Percentiles rank a stretch among this genome's conserved stretches.
phyloP scores from a whole-genome alignment of 2,329 filamentous ascomycete genomes.

The Rhytidhysteron rufulum region DNA sequence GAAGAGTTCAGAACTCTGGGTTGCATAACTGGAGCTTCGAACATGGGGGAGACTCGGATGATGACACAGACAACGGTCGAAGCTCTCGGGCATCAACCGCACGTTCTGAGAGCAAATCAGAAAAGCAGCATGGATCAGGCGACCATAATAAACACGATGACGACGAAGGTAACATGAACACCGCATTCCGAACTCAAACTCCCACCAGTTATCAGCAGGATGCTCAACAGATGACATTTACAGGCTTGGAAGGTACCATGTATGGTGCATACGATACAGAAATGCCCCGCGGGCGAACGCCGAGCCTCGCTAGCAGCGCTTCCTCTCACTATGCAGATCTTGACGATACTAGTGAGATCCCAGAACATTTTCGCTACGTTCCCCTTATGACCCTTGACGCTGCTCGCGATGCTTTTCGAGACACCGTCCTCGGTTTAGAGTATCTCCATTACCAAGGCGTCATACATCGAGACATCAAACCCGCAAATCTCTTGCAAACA shows the following conservation, averaged over 20 bases:
- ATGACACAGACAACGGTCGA: constrained; percentile 39
- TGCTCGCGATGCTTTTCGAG: constrained; percentile 79
- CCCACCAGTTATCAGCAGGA: constrained; percentile 1
- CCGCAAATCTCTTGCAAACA: constrained; percentile 84
- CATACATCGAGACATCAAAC: constrained; percentile 51
- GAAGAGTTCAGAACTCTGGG: constrained; percentile 33
- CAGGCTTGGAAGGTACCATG: constrained; percentile 72
- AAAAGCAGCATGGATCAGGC: constrained; percentile 17
- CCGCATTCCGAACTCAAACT: constrained; percentile 20
- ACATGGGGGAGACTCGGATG: constrained; percentile 61
- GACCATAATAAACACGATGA: constrained; percentile 3
- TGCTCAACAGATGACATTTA: constrained; percentile 15
- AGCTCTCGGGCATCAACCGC: constrained; percentile 20
- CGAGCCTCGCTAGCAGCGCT: constrained; percentile 76
- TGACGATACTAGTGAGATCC: constrained; percentile 53
- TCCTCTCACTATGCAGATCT: constrained; percentile 49
- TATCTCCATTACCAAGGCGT: constrained; percentile 65
- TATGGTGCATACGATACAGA: constrained; percentile 66
- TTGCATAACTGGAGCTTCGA: constrained; percentile 81
- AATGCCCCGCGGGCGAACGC: constrained; percentile 62
- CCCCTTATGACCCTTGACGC: constrained; percentile 86
- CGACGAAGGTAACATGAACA: constrained; percentile 29
- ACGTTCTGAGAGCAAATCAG: constrained; percentile 15
- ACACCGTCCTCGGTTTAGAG: constrained; percentile 88
- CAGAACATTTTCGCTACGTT: constrained; percentile 88